A percentile compares a stretch with the other conserved stretches of the same genome.
These are phyloP conservation scores for Suillus luteus DNA, from an alignment of 768 basidiomycete species.

Conservation along the genomic window DNA sequence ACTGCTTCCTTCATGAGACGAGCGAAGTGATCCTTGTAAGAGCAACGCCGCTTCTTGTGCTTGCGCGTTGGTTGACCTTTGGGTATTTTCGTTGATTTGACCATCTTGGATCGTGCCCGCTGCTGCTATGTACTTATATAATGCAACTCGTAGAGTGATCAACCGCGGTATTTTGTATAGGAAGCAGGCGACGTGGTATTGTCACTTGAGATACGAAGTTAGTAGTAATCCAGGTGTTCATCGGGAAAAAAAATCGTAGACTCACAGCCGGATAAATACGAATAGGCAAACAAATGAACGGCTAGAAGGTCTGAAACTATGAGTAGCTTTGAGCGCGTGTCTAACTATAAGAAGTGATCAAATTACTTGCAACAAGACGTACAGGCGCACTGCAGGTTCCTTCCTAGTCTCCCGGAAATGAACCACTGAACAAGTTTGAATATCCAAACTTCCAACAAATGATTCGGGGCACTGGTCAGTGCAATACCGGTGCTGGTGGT, in stretches of 20 bases:
- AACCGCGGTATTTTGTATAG: not conserved
- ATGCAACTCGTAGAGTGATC: not conserved
- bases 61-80: conserved; percentile 25
- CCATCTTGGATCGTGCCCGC: not conserved
- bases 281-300: not conserved
- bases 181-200: not conserved
- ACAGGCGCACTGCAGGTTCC: not conserved
- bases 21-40: conserved; percentile 25
- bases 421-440: not conserved
- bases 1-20: conserved; percentile 26
- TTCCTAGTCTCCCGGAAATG: not conserved
- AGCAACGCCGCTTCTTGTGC: conserved; percentile 27
- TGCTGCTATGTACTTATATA: not conserved
- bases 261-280: not conserved
- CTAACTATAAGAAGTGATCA: not conserved
- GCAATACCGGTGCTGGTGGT: not conserved
- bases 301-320: not conserved
- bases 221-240: not conserved
- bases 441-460: not conserved
- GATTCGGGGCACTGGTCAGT: not conserved
- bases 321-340: not conserved
- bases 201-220: not conserved
- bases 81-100: not conserved
- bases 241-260: not conserved
- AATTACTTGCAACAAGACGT: not conserved